Evolutionary conservation across 2,329 filamentous ascomycete genomes (phyloP).

Genomic region (Ophiobolus disseminans): DNA sequence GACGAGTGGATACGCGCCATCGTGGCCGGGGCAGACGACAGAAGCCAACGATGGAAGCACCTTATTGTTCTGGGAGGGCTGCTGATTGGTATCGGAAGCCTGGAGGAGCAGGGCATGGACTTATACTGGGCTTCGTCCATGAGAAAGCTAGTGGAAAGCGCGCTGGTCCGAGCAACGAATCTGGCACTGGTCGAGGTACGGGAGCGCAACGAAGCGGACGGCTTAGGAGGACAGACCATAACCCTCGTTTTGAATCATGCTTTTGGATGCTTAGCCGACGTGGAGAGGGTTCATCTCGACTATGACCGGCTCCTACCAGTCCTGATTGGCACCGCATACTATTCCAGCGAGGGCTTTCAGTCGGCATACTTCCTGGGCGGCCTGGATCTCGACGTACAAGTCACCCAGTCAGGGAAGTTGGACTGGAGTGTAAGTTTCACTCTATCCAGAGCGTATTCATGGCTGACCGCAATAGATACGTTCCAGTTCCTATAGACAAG

Average conservation of each 20-base stretch:
- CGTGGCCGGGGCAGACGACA: conserved; percentile 66
- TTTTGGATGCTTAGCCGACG: conserved; percentile 73
- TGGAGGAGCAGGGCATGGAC: conserved; percentile 58
- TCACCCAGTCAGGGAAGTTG: conserved; percentile 58
- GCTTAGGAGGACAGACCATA: conserved; percentile 58
- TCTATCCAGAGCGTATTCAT: not conserved
- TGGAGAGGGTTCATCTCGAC: conserved; percentile 65
- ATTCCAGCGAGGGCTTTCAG: conserved; percentile 74
- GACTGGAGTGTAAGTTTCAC: conserved; percentile 63
- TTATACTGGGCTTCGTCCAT: conserved; percentile 67
- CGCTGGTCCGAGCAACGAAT: conserved; percentile 77
- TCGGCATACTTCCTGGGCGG: conserved; percentile 76
- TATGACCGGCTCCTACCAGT: conserved; percentile 74
- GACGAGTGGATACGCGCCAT: conserved; percentile 67
- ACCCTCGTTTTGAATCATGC: conserved; percentile 77
- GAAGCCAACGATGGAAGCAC: conserved; percentile 79
- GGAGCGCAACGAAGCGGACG: conserved; percentile 59
- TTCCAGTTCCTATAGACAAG: conserved; percentile 66
- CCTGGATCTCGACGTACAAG: conserved; percentile 72
- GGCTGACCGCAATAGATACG: conserved; percentile 42
- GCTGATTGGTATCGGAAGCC: conserved; percentile 71
- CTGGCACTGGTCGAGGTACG: conserved; percentile 70
- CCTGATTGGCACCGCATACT: conserved; percentile 71
- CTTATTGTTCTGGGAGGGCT: conserved; percentile 80
- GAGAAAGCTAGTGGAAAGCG: conserved; percentile 72